Base-by-base conservation (phyloP, 192 early-diverging fungal genomes). In the Gonapodya sp. region DNA sequence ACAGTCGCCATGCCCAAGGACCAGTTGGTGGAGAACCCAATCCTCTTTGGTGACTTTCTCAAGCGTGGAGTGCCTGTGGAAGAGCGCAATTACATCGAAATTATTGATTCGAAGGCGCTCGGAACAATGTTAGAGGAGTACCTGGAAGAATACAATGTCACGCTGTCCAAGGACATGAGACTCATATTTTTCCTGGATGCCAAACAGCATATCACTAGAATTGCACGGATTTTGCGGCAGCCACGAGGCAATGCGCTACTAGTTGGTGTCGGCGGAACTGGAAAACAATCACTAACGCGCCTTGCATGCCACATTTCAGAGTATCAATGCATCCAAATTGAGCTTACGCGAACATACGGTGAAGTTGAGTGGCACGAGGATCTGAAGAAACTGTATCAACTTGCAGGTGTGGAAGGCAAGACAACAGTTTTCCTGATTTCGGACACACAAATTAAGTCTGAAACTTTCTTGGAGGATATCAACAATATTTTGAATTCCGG, bases 301-400 rank as follows among this genome's bases (percentile, higher is more conserved):
- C 79, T 92, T 30, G 91, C 90, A 0, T 88, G 89, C 0, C 91
- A 90, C 79, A 92, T 92, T 73, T 89, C 88, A 0, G 84, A 87
- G 31, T 91, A 91, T 89, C 89, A 92, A 73, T 88, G 89, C 31
- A 91, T 92, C 87, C 91, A 92, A 80, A 92, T 92, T 80, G 89
- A 88, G 1, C 81, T 91, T 24, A 84, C 85, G 36, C 89, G 89
- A 81, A 89, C 89, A 30, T 92, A 92, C 83, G 82, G 82, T 34
- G 84, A 88, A 16, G 84, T 83, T 2, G 91, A 92, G 82, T 81
- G 91, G 31, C 90, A 89, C 73, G 84, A 85, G 1, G 91, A 92
- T 80, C 82, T 92, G 33, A 85, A 88, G 1, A 83, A 35, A 0
- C 81, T 92, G 78, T 92, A 89, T 82, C 85, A 79, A 34, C 91